A percentile compares a stretch with the other conserved stretches of the same genome.
Evolutionary conservation across 2,329 filamentous ascomycete species (phyloP).

Genomic region (Fusarium xylarioides): DNA sequence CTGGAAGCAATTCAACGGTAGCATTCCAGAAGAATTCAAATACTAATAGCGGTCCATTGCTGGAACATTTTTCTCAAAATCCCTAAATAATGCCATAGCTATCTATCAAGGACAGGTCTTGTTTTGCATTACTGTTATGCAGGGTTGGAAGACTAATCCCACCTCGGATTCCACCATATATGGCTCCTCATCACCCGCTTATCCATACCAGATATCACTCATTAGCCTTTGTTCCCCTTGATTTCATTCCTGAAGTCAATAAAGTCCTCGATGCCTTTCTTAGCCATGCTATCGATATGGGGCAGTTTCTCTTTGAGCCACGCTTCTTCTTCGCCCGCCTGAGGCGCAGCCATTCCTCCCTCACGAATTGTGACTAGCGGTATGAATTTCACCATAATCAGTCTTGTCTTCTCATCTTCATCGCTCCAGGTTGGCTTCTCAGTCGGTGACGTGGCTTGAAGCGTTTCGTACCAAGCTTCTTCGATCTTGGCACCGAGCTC

Average conservation of each 20-base stretch:
- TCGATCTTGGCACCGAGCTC: constrained; percentile 20
- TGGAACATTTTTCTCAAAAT: fast-evolving
- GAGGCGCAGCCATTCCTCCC: constrained; percentile 29
- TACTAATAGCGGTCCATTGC: neutral
- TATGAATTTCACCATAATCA: constrained; percentile 25
- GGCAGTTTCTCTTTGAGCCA: constrained; percentile 28
- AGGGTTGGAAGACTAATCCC: neutral
- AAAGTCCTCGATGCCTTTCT: constrained; percentile 17
- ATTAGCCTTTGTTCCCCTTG: neutral
- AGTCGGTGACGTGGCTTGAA: neutral
- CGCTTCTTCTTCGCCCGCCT: constrained; percentile 23
- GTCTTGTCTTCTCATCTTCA: constrained; percentile 2
- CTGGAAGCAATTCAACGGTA: neutral
- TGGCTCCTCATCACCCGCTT: too few relatives aligned
- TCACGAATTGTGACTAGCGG: constrained; percentile 32
- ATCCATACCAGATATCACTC: neutral
- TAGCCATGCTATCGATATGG: constrained; percentile 19
- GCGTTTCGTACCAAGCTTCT: constrained; percentile 6
- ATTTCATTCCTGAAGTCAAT: neutral
- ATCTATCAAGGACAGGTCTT: neutral
- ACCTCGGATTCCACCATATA: neutral
- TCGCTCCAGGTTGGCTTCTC: neutral
- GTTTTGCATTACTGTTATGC: too few relatives aligned
- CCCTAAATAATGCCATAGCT: neutral
- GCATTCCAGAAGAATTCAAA: neutral